Conservation (phyloP, 2,329 filamentous ascomycete species). For the Diaporthe ilicicola region DNA sequence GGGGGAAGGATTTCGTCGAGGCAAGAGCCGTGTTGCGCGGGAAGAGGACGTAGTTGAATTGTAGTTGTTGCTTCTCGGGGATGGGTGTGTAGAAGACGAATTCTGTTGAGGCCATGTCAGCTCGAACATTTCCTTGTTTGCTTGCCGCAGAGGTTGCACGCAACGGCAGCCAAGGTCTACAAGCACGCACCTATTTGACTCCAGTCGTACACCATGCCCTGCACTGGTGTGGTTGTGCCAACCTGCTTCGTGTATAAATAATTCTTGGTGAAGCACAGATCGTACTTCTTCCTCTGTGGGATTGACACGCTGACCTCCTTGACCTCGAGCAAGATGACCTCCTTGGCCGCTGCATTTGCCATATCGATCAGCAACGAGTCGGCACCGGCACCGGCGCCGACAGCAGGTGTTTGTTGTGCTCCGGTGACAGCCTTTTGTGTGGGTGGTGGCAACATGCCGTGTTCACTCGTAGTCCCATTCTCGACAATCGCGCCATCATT, state of each 20-base stretch:
- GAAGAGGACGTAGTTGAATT: conserved; percentile 73
- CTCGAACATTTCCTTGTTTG: too few relatives aligned
- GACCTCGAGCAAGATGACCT: conserved; percentile 65
- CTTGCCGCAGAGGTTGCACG: too few relatives aligned
- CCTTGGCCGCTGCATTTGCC: conserved; percentile 51
- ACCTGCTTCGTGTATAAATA: conserved; percentile 66
- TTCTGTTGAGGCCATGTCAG: conserved; percentile 49
- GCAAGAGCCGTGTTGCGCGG: conserved; percentile 59
- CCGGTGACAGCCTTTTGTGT: conserved; percentile 5
- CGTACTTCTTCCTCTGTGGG: conserved; percentile 74
- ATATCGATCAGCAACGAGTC: conserved; percentile 32
- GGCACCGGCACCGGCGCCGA: conserved; percentile 34
- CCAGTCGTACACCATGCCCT: conserved; percentile 67
- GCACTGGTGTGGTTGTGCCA: conserved; percentile 59
- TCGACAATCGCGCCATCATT: conserved; percentile 4
- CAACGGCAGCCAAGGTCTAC: not conserved
- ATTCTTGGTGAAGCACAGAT: conserved; percentile 67
- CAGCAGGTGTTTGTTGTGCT: conserved; percentile 9
- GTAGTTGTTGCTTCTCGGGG: conserved; percentile 70
- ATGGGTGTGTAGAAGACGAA: conserved; percentile 71
- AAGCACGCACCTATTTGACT: conserved; percentile 64
- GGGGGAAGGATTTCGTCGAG: conserved; percentile 42
- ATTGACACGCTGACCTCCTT: conserved; percentile 74
- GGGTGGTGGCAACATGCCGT: conserved; percentile 23
- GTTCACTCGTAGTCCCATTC: conserved; percentile 16